Base-by-base conservation (phyloP, 768 basidiomycete genomes). In the Boletales sp. region DNA sequence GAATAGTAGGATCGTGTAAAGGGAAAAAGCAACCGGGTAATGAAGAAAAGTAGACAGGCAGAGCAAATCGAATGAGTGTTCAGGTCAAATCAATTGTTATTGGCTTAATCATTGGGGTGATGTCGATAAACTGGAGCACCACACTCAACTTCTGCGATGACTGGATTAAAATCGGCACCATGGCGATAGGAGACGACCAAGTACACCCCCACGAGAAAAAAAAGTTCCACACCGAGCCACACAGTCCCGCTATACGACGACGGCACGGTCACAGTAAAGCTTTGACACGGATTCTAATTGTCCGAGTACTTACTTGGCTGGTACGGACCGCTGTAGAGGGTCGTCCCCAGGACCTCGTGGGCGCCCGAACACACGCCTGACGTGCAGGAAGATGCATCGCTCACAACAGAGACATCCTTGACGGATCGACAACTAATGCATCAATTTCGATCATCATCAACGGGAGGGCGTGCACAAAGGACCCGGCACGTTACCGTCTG, bases 401-500 rank as follows among this genome's bases (percentile, higher is more conserved):
- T 51, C 17, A 43, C 44, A 25, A 61, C 2, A 5, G 30, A 18
- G 8, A 61, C 33, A 7, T 58, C 58, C 10, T 33, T 1, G 33
- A 33, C 41, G 9, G 32, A 43, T 8, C 0, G 44, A 8, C 14
- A 9, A 7, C 58, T 60, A 15, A 35, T 17, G 14, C 18, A 45
- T n/a, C n/a, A n/a, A n/a, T n/a, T n/a, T n/a, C n/a, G 9, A 9
- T n/a, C n/a, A 15, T 12, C 11, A 37, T 40, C 4, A 10, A 12
- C 19, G 17, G 19, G 30, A n/a, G 31, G 30, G 9, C 6, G 18
- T 12, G 17, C 28, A 18, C 21, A 14, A n/a, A n/a, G n/a, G 36
- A 32, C 9, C 6, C 12, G 11, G 17, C 19, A 30, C 28, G 25
- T 46, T 48, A 79, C 78, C 5, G 69, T n/a, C n/a, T n/a, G n/a